Evolutionary conservation across 139 green algal genomes (phyloP), one percentile per base, ranked within the genome.

Genomic region (Tetraselmis chui): DNA sequence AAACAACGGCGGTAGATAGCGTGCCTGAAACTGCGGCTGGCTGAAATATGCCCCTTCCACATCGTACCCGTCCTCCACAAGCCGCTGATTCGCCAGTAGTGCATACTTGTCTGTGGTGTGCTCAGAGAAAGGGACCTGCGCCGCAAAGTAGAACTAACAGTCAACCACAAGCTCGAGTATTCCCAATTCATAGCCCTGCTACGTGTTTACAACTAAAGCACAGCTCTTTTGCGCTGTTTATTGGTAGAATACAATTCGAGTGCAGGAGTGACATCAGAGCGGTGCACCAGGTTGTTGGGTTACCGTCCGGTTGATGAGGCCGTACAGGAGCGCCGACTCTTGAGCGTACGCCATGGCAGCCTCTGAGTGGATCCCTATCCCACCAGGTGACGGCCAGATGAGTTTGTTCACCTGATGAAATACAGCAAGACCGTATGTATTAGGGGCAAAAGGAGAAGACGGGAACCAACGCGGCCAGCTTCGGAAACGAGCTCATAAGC

Each of bases 371-470:
- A 67, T 5, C 11, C 45, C 45, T 5, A 67, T 67, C 11, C 45
- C 45, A 25, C 45, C 45, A 25, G 45, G 45, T 5, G 45, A 5
- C 11, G 45, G 45, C 45, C 45, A 67, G 45, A 67, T 67, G 45
- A 67, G 45, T 67, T 67, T 67, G 45, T 67, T 67, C 45, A 67
- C 45, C 45, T 67, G 45, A n/a, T n/a, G n/a, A n/a, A n/a, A n/a
- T n/a, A n/a, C n/a, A n/a, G n/a, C n/a, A n/a, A n/a, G n/a, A n/a
- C n/a, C n/a, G n/a, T n/a, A n/a, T n/a, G n/a, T n/a, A n/a, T n/a
- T n/a, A n/a, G n/a, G n/a, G n/a, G n/a, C n/a, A n/a, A n/a, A n/a
- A n/a, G n/a, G n/a, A n/a, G n/a, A n/a, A n/a, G n/a, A n/a, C n/a
- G n/a, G n/a, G n/a, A n/a, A n/a, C n/a, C n/a, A n/a, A n/a, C n/a